Evolutionary conservation across 495 filamentous ascomycete genomes (phyloP).

Genomic region (Extremus antarcticus): DNA sequence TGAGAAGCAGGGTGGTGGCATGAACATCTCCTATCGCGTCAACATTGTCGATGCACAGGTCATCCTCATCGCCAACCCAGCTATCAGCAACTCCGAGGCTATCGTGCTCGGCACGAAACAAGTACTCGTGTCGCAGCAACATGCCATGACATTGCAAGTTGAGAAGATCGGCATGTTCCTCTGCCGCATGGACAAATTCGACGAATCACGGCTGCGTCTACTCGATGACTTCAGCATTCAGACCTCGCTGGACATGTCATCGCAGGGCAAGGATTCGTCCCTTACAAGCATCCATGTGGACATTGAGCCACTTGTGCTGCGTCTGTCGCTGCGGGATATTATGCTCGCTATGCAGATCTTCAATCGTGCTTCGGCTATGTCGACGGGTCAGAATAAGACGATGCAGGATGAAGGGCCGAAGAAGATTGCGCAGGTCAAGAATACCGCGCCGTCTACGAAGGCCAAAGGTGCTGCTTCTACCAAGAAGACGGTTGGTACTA

Average conservation of each 20-base stretch:
- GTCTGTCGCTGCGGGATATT: slow-evolving; percentile 87
- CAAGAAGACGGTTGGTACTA: slow-evolving; percentile 55
- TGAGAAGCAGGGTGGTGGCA: slow-evolving; percentile 35
- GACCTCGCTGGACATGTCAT: slow-evolving; percentile 71
- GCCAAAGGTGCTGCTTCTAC: slow-evolving; percentile 6
- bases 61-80: slow-evolving; percentile 88
- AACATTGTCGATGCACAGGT: slow-evolving; percentile 93
- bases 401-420: slow-evolving; percentile 43
- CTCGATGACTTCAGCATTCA: slow-evolving; percentile 91
- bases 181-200: slow-evolving; percentile 95
- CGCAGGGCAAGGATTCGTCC: slow-evolving; percentile 53
- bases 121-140: slow-evolving; percentile 82
- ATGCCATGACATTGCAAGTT: slow-evolving; percentile 84
- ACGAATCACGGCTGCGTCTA: slow-evolving; percentile 74
- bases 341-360: slow-evolving; percentile 87
- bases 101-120: slow-evolving; percentile 94
- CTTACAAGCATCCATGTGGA: slow-evolving; percentile 74
- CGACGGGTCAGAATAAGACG: slow-evolving; percentile 37
- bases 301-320: slow-evolving; percentile 83
- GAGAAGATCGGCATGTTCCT: slow-evolving; percentile 94
- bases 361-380: slow-evolving; percentile 83
- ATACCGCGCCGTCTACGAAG: slow-evolving; percentile 23
- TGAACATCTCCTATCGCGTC: slow-evolving; percentile 77
- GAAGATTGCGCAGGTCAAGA: slow-evolving; percentile 58
- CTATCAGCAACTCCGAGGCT: slow-evolving; percentile 79